These are phyloP conservation scores for Hypoxylon cercidicola DNA, from an alignment of 495 filamentous ascomycete species.

Conservation along the genomic window DNA sequence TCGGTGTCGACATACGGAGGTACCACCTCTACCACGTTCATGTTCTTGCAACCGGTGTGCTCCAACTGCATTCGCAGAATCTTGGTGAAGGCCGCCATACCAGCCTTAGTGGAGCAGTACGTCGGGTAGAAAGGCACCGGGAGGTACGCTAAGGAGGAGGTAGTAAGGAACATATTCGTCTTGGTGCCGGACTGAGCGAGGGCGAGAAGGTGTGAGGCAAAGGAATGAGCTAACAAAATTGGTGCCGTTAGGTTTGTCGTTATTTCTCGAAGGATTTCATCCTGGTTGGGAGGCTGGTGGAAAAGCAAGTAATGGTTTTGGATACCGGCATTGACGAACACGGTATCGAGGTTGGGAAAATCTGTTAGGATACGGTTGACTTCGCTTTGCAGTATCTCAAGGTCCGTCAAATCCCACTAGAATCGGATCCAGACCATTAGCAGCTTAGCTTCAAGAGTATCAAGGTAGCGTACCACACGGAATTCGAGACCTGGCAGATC, in stretches of 20 bases:
- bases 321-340: conserved; percentile 50
- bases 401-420: too few species aligned
- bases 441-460: too few species aligned
- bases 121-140: conserved; percentile 49
- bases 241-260: conserved; percentile 43
- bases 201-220: conserved; percentile 51
- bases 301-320: conserved; percentile 42
- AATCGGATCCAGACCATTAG: too few species aligned
- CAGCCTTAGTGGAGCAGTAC: conserved; percentile 52
- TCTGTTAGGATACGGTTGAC: conserved; percentile 40
- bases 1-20: conserved; percentile 54
- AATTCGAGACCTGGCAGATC: too few species aligned
- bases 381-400: conserved; percentile 38
- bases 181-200: conserved; percentile 17
- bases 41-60: not conserved
- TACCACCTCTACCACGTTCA: conserved; percentile 44
- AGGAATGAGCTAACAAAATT: conserved; percentile 42
- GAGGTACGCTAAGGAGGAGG: conserved; percentile 48
- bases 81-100: conserved; percentile 44
- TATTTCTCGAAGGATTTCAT: conserved; percentile 46
- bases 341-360: conserved; percentile 49
- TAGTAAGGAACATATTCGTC: conserved; percentile 45
- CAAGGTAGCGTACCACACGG: too few species aligned
- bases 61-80: conserved; percentile 45
- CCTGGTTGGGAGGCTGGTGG: conserved; percentile 29